Percentiles rank a stretch among this genome's conserved stretches.
Conservation (phyloP, 257 asterid species). For the Fraxinus anomala region DNA sequence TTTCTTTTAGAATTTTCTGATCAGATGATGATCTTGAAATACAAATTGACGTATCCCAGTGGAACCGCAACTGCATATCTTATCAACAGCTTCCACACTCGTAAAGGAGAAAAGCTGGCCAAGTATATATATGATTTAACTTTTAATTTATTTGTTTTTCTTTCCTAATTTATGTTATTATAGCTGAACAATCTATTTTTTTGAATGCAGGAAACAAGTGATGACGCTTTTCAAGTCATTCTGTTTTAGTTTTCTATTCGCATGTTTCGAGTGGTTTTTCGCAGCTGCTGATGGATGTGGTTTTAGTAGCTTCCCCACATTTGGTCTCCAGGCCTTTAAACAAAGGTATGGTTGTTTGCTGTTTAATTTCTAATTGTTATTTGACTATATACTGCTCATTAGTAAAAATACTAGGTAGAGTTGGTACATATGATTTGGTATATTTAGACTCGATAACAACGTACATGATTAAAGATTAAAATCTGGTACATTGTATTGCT, state of each 20-base stretch:
- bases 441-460: too few relatives aligned
- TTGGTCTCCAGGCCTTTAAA: conserved; percentile 61
- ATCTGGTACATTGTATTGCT: too few relatives aligned
- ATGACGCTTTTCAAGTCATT: conserved; percentile 61
- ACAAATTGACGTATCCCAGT: conserved; percentile 81
- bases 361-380: neutral
- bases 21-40: conserved; percentile 75
- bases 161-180: neutral
- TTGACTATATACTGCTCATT: too few relatives aligned
- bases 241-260: conserved; percentile 54
- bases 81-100: conserved; percentile 86
- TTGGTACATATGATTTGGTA: too few relatives aligned
- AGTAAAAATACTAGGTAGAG: too few relatives aligned
- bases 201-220: conserved; percentile 57
- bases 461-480: too few relatives aligned
- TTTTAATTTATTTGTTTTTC: neutral
- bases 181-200: neutral
- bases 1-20: neutral
- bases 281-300: conserved; percentile 68
- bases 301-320: conserved; percentile 70
- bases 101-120: conserved; percentile 74
- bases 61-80: conserved; percentile 89
- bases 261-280: conserved; percentile 72
- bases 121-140: conserved; percentile 33
- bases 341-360: conserved; percentile 28